These are phyloP conservation scores for Cyclostephanos tholiformis DNA, from an alignment of 108 stramenopile genomes.

Conservation along the genomic window DNA sequence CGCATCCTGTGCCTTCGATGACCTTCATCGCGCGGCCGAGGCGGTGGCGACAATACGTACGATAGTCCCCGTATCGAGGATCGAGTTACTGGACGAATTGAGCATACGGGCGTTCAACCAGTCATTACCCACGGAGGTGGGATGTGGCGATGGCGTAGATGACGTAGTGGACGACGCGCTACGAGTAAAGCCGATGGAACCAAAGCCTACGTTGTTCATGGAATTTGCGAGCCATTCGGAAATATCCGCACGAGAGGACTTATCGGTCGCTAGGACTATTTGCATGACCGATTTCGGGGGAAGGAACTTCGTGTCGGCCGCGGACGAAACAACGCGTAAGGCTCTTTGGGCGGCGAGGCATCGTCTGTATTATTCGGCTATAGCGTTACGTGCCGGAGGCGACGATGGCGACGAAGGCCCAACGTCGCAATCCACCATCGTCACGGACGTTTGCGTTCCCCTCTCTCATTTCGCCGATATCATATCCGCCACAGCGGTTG, in stretches of 20 bases:
- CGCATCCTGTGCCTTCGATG: constrained; percentile 77
- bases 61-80: constrained; percentile 67
- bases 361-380: constrained; percentile 78
- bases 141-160: constrained; percentile 20
- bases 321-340: constrained; percentile 64
- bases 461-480: constrained; percentile 84
- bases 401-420: constrained; percentile 46
- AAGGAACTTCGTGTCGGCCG: constrained; percentile 58
- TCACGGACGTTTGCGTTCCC: constrained; percentile 97
- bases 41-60: constrained; percentile 73
- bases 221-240: constrained; percentile 78
- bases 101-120: constrained; percentile 76
- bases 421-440: constrained; percentile 50
- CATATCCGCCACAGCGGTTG: constrained; percentile 67
- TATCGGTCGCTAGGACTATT: constrained; percentile 51
- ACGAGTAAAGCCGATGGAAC: constrained; percentile 42
- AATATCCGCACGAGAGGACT: constrained; percentile 51
- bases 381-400: constrained; percentile 56
- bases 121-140: constrained; percentile 14
- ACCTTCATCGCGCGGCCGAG: constrained; percentile 68
- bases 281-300: constrained; percentile 59
- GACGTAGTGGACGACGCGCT: background rate
- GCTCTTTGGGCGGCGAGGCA: constrained; percentile 90
- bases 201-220: constrained; percentile 77
- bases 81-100: constrained; percentile 83